Conservation (phyloP, 2,329 filamentous ascomycete species). For the Diaporthe velutina region DNA sequence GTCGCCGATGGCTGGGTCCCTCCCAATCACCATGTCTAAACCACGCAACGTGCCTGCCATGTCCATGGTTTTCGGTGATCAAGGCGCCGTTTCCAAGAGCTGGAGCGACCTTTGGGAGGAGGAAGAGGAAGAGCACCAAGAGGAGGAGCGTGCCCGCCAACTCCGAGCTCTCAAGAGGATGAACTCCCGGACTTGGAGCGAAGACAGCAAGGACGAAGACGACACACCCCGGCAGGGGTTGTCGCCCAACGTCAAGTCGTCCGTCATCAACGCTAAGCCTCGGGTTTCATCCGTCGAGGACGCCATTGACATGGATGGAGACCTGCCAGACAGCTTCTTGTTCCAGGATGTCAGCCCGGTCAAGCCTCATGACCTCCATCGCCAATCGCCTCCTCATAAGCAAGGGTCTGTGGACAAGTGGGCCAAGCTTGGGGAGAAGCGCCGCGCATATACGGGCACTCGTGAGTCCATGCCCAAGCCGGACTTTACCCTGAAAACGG, state of each 20-base stretch:
- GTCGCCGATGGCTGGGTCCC: conserved; percentile 74
- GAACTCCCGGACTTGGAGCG: conserved; percentile 84
- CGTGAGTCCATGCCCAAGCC: conserved; percentile 60
- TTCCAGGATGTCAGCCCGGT: conserved; percentile 73
- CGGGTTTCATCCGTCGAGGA: conserved; percentile 53
- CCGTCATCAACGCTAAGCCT: conserved; percentile 54
- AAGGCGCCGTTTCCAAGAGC: conserved; percentile 91
- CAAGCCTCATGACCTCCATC: conserved; percentile 47
- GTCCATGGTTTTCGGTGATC: conserved; percentile 83
- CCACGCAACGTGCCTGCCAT: conserved; percentile 78
- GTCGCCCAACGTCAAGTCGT: conserved; percentile 57
- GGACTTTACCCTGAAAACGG: conserved; percentile 56
- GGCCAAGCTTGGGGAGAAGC: conserved; percentile 86
- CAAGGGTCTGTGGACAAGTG: conserved; percentile 82
- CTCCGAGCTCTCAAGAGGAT: conserved; percentile 72
- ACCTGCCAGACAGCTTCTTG: conserved; percentile 78
- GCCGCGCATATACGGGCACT: conserved; percentile 73
- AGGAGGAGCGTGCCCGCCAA: conserved; percentile 72
- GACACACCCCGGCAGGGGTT: conserved; percentile 58
- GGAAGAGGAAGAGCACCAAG: conserved; percentile 81
- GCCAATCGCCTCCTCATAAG: conserved; percentile 77
- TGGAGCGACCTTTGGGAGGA: conserved; percentile 99
- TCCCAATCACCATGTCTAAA: conserved; percentile 85
- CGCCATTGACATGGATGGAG: conserved; percentile 69
- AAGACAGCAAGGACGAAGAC: conserved; percentile 72